These are phyloP conservation scores for Triticum dicoccoides DNA, from an alignment of 176 grass and related monocot species.

Conservation along the genomic window DNA sequence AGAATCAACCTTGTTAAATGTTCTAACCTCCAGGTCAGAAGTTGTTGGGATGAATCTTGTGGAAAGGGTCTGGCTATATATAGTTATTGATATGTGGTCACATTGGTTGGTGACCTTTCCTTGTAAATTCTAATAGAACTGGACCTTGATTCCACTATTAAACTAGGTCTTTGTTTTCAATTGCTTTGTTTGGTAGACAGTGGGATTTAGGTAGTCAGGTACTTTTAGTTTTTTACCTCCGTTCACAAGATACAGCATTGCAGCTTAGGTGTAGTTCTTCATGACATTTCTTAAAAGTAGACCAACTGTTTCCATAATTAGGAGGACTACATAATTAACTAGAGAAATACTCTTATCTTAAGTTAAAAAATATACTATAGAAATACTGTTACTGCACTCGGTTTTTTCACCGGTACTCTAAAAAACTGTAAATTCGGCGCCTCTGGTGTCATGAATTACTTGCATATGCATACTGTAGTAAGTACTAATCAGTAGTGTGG, in stretches of 20 bases:
- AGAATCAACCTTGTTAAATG: constrained; percentile 29
- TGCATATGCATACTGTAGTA: background rate
- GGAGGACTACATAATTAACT: background rate
- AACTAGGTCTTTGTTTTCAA: constrained; percentile 3
- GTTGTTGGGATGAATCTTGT: constrained; percentile 42
- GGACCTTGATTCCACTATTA: constrained; percentile 18
- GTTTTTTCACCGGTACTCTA: background rate
- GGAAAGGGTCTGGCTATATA: background rate
- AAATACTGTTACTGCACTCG: background rate
- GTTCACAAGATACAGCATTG: background rate
- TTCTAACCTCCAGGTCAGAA: constrained; percentile 5
- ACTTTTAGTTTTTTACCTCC: background rate
- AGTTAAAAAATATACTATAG: background rate
- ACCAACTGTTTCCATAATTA: background rate
- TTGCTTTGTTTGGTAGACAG: constrained; percentile 4
- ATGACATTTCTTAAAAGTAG: background rate
- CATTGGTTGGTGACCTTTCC: constrained; percentile 42
- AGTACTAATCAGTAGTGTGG: background rate
- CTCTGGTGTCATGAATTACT: background rate
- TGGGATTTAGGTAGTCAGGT: constrained; percentile 4
- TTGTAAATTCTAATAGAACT: constrained; percentile 23
- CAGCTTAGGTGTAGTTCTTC: background rate
- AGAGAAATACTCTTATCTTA: background rate
- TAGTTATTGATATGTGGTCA: constrained; percentile 18
- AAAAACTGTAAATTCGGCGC: background rate